Conservation (phyloP, 2,329 filamentous ascomycete genomes). For the Nemania sp. region DNA sequence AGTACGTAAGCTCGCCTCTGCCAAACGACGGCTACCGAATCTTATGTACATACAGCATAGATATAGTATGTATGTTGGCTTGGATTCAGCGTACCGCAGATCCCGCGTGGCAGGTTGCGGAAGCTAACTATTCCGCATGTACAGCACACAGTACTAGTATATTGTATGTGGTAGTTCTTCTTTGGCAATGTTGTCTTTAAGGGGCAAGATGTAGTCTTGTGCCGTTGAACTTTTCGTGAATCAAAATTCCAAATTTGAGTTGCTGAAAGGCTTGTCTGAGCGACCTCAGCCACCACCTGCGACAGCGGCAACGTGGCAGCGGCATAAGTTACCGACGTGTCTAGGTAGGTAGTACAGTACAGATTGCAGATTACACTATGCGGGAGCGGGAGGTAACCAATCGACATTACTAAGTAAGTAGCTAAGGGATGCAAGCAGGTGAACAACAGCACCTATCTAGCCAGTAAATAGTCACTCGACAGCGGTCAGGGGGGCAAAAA, state of each 20-base stretch:
- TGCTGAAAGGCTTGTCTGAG: not conserved
- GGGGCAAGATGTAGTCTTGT: not conserved
- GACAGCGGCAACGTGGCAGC: conserved; percentile 11
- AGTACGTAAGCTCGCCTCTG: not conserved
- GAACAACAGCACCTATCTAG: too few species aligned
- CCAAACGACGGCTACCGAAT: not conserved
- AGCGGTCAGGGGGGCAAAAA: not conserved
- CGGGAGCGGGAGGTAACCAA: not conserved
- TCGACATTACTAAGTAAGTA: not conserved
- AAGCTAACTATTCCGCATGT: not conserved
- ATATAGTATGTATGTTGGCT: not conserved
- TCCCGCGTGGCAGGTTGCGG: not conserved
- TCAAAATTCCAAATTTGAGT: conserved; percentile 28
- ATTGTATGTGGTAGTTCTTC: too few species aligned
- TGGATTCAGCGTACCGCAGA: not conserved
- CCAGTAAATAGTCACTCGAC: too few species aligned
- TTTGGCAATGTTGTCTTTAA: too few species aligned
- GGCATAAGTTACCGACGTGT: too few species aligned
- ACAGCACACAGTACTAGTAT: not conserved
- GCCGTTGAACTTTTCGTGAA: not conserved
- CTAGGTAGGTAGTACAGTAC: not conserved
- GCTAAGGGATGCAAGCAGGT: too few species aligned
- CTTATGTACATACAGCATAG: not conserved
- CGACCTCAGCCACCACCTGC: conserved; percentile 23
- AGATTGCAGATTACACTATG: not conserved